A percentile compares a stretch with the other conserved stretches of the same genome.
Evolutionary conservation across 257 asterid genomes (phyloP).

Genomic region (Solanum megistacrolobum): DNA sequence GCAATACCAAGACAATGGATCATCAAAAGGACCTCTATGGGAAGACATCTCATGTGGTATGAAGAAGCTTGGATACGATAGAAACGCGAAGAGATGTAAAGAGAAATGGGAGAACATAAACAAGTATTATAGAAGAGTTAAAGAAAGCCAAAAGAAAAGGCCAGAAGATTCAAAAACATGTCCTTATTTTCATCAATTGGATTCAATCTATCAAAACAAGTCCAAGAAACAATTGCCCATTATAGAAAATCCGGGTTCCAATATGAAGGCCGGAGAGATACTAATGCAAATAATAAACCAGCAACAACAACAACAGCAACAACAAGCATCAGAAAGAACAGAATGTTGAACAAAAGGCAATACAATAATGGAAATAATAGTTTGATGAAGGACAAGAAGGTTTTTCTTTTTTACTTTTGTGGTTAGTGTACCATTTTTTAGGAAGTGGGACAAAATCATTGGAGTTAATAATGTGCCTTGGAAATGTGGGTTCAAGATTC

Average conservation of each 20-base stretch:
- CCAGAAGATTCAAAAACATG: slow-evolving; percentile 63
- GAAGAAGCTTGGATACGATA: slow-evolving; percentile 58
- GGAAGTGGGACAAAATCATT: not conserved
- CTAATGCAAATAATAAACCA: slow-evolving; percentile 58
- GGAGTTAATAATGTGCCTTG: not conserved
- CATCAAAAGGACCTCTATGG: slow-evolving; percentile 59
- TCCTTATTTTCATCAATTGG: slow-evolving; percentile 55
- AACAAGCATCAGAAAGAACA: not conserved
- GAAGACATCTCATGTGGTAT: slow-evolving; percentile 58
- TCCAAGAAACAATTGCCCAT: slow-evolving; percentile 19
- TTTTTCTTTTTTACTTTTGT: not conserved
- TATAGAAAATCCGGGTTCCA: slow-evolving; percentile 25
- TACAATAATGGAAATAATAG: not conserved
- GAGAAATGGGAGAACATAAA: slow-evolving; percentile 91
- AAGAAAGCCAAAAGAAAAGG: slow-evolving; percentile 55
- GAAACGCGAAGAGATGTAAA: slow-evolving; percentile 71
- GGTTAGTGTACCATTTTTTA: slow-evolving; percentile 1
- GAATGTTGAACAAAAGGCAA: not conserved
- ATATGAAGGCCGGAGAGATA: slow-evolving; percentile 47
- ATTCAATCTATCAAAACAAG: slow-evolving; percentile 47
- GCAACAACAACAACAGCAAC: slow-evolving; percentile 20
- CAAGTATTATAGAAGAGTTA: slow-evolving; percentile 67
- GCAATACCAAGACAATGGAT: slow-evolving; percentile 48
- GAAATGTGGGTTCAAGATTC: not conserved
- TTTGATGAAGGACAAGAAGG: not conserved